Evolutionary conservation across 371 early-diverging fungal species (phyloP).

Genomic region (Mucor saturninus): DNA sequence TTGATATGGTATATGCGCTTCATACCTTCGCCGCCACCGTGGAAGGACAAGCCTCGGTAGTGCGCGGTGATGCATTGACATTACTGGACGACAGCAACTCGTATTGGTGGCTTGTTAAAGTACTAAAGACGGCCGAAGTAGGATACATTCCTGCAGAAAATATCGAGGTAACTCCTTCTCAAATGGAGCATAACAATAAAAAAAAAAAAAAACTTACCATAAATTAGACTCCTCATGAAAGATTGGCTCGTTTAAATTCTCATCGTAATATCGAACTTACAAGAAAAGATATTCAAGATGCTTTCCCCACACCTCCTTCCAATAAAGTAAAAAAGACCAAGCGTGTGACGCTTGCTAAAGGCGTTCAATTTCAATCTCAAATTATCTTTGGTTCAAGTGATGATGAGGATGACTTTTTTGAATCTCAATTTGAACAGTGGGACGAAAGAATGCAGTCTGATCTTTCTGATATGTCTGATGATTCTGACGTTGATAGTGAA

Average conservation of each 20-base stretch:
- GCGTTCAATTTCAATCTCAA: conserved; percentile 56
- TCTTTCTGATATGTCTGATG: conserved; percentile 17
- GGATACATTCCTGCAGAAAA: conserved; percentile 98
- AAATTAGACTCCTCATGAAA: conserved; percentile 83
- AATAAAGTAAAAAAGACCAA: conserved; percentile 36
- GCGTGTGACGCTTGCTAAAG: conserved; percentile 47
- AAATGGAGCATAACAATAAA: neutral
- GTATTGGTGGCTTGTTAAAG: conserved; percentile 98
- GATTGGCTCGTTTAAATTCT: conserved; percentile 89
- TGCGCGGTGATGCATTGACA: conserved; percentile 86
- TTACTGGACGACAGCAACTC: conserved; percentile 95
- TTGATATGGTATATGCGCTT: conserved; percentile 87
- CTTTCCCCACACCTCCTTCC: conserved; percentile 50
- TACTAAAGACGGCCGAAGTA: conserved; percentile 84
- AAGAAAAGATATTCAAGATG: conserved; percentile 50
- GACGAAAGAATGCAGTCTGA: conserved; percentile 46
- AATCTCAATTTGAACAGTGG: conserved; percentile 54
- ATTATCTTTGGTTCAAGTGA: conserved; percentile 55
- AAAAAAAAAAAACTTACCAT: no score
- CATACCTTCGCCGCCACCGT: conserved; percentile 94
- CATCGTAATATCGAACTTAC: conserved; percentile 77
- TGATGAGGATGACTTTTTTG: conserved; percentile 56
- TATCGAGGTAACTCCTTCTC: conserved; percentile 71
- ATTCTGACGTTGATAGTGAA: conserved; percentile 29
- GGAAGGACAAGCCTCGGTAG: conserved; percentile 94